Base-by-base conservation (phyloP, 768 basidiomycete species). In the Lentinus tigrinus region DNA sequence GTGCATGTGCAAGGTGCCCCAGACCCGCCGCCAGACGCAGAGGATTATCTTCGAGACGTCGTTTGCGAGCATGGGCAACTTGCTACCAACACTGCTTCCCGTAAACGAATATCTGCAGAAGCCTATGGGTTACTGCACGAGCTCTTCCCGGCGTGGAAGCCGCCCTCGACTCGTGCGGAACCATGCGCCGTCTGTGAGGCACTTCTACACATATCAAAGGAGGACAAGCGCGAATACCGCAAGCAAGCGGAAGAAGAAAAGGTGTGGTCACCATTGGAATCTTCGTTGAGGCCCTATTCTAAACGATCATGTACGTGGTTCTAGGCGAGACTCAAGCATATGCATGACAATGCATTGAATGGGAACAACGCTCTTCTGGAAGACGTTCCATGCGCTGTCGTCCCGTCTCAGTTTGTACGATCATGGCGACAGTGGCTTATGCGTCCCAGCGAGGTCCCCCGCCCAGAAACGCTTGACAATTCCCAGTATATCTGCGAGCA, bases 241-340 rank as follows among this genome's bases (percentile, higher is more conserved):
- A 85, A 78, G 68, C 81, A 77, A 55, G 88, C 87, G 24, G 91
- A 91, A 67, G 84, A 88, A 19, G 91, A 93, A 73, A 92, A 90
- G 84, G 91, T 87, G 53, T 27, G 55, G 8, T 26, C 48, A 11
- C 23, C 13, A 5, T 39, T 21, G 9, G 28, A 6, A 11, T 52
- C 26, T 31, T 50, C 43, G n/a, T n/a, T 4, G 10, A 38, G 11
- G 19, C 38, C 6, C 40, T 16, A 21, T 48, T 14, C n/a, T n/a
- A n/a, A n/a, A n/a, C 47, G 38, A 23, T 28, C 26, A 6, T 21
- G 26, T 40, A 34, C 26, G 10, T 14, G 39, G 4, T 21, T 39
- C n/a, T 58, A 91, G 89, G 84, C 82, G 36, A 81, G 75, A 65
- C 75, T 91, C 49, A 84, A 79, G 60, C 78, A 82, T 64, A 81